Percentiles rank a stretch among this genome's conserved stretches.
phyloP scores from a whole-genome alignment of 176 grass and related monocot species.

The Saccharum spontaneum region DNA sequence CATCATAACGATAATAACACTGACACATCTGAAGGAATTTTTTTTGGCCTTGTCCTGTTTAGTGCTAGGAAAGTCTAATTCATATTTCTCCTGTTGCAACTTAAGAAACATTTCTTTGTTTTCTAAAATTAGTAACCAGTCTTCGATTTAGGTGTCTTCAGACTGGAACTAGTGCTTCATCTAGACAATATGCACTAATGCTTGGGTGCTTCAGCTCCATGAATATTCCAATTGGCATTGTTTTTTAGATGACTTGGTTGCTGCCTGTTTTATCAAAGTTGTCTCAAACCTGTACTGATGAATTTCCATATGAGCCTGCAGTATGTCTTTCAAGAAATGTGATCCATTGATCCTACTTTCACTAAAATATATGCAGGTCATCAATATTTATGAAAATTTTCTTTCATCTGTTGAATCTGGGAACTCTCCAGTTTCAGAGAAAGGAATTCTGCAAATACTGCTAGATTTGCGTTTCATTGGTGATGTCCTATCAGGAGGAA shows the following conservation, averaged over 20 bases:
- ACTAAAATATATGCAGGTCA: slow-evolving; percentile 53
- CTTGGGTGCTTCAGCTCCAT: neutral
- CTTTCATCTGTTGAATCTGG: slow-evolving; percentile 57
- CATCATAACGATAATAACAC: neutral
- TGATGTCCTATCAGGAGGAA: slow-evolving; percentile 83
- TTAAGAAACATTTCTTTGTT: neutral
- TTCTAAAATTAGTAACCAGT: neutral
- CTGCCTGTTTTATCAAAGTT: slow-evolving; percentile 10
- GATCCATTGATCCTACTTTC: slow-evolving; percentile 19
- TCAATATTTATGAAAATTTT: slow-evolving; percentile 73
- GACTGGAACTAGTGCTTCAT: neutral
- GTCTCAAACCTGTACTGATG: neutral
- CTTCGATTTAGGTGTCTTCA: neutral
- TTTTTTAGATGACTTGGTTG: neutral
- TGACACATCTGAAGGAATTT: neutral
- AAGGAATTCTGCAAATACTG: slow-evolving; percentile 87
- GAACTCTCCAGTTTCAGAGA: slow-evolving; percentile 79
- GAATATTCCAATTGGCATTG: neutral
- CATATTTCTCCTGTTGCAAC: neutral
- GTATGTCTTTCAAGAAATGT: slow-evolving; percentile 21
- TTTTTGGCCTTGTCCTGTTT: neutral
- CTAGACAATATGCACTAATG: neutral
- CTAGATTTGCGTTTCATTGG: slow-evolving; percentile 85
- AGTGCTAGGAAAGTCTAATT: neutral
- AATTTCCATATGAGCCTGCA: slow-evolving; percentile 22